phyloP scores from a whole-genome alignment of 2,329 filamentous ascomycete species.

The Colletotrichum sp. region DNA sequence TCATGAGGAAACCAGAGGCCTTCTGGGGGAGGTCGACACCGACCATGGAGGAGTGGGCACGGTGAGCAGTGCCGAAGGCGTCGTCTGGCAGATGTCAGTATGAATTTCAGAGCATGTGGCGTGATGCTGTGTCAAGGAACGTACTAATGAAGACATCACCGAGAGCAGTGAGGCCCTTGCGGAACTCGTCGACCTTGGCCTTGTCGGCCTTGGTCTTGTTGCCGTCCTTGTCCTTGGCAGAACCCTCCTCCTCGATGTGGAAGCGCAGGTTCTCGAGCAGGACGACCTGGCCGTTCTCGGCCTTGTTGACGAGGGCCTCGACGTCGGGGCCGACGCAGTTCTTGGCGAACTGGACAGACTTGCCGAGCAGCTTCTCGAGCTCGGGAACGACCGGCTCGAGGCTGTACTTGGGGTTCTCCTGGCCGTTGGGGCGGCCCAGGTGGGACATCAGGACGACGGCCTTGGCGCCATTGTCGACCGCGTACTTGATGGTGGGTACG shows the following conservation, averaged over 20 bases:
- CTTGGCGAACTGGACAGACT: constrained; percentile 83
- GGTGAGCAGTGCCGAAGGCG: constrained; percentile 97
- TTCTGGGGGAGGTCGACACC: constrained; percentile 95
- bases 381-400: constrained; percentile 89
- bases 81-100: constrained; percentile 67
- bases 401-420: constrained; percentile 90
- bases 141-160: constrained; percentile 96
- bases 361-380: constrained; percentile 87
- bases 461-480: constrained; percentile 88
- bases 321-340: constrained; percentile 91
- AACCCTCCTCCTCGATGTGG: constrained; percentile 98
- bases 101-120: neutral
- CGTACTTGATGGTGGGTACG: constrained; percentile 93
- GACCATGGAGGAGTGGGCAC: constrained; percentile 99
- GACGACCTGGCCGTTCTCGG: constrained; percentile 80
- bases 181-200: constrained; percentile 88
- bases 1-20: constrained; percentile 97
- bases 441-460: constrained; percentile 97
- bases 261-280: constrained; percentile 98
- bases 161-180: constrained; percentile 91
- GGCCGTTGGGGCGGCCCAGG: constrained; percentile 92
- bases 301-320: constrained; percentile 86
- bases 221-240: constrained; percentile 88
- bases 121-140: constrained; percentile 35
- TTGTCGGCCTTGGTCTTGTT: constrained; percentile 99